These are phyloP conservation scores for Sclerotinia trifoliorum DNA, from an alignment of 2,329 filamentous ascomycete species.

Conservation along the genomic window DNA sequence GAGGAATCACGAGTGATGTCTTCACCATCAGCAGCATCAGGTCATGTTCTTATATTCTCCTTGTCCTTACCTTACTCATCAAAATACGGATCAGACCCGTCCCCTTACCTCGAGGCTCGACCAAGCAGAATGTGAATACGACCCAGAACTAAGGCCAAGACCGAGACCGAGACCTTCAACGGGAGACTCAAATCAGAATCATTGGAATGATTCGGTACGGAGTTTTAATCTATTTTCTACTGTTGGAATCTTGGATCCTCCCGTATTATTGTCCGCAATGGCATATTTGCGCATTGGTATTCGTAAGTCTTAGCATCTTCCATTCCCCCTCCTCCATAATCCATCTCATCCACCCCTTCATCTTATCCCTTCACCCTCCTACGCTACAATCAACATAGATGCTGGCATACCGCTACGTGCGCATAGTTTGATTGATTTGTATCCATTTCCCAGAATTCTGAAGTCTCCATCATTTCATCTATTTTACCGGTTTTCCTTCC, in stretches of 20 bases:
- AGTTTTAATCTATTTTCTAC: neutral
- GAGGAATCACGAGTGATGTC: neutral
- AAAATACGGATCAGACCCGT: neutral
- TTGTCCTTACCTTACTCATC: constrained; percentile 6
- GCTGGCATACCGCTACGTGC: neutral
- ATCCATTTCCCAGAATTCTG: neutral
- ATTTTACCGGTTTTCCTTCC: neutral
- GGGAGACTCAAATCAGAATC: neutral
- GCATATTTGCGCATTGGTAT: neutral
- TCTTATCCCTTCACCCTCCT: constrained; percentile 3
- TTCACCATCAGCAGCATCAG: neutral
- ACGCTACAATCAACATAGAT: neutral
- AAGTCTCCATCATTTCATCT: constrained; percentile 1
- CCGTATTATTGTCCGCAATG: neutral
- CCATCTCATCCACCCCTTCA: neutral
- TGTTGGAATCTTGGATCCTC: neutral
- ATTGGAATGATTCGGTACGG: neutral
- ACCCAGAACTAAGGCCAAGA: neutral
- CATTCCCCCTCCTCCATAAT: neutral
- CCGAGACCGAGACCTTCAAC: neutral
- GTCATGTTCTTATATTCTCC: constrained; percentile 7
- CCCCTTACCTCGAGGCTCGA: neutral
- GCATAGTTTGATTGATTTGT: neutral
- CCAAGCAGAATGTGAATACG: neutral
- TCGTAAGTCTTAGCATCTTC: neutral